Evolutionary conservation across 768 basidiomycete genomes (phyloP).

Genomic region (Hygrophoropsis aurantiaca): DNA sequence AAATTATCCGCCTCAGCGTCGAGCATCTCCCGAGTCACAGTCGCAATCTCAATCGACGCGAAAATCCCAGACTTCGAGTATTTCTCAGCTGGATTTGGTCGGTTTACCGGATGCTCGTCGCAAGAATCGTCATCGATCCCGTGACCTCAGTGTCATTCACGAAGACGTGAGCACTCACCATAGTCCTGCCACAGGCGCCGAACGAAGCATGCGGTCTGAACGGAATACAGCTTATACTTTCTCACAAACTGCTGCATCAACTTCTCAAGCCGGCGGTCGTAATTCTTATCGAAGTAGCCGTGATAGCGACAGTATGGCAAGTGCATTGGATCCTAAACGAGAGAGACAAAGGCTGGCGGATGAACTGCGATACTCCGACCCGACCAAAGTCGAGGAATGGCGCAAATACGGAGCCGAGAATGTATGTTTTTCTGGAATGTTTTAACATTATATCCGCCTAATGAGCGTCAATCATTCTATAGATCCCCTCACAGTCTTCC

Average conservation of each 20-base stretch:
- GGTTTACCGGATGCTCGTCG: constrained; percentile 18
- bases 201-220: constrained; percentile 17
- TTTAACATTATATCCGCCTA: constrained; percentile 1
- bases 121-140: constrained; percentile 20
- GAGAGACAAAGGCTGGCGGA: constrained; percentile 30
- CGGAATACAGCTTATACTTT: constrained; percentile 17
- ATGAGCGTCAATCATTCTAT: background rate
- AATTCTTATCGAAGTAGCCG: constrained; percentile 10
- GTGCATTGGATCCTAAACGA: constrained; percentile 5
- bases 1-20: constrained; percentile 17
- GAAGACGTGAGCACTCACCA: constrained; percentile 23
- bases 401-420: constrained; percentile 18
- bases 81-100: constrained; percentile 33
- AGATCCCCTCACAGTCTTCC: constrained; percentile 19
- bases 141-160: constrained; percentile 29
- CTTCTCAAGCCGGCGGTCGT: constrained; percentile 16
- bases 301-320: constrained; percentile 13
- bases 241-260: constrained; percentile 18
- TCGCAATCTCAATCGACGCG: constrained; percentile 19
- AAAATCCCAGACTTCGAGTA: constrained; percentile 25
- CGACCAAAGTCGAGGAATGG: constrained; percentile 31
- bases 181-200: background rate
- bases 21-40: constrained; percentile 27
- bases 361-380: constrained; percentile 34
- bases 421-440: constrained; percentile 10